Conservation (phyloP, 441 rosid genomes). For the Aquilaria agallochum region DNA sequence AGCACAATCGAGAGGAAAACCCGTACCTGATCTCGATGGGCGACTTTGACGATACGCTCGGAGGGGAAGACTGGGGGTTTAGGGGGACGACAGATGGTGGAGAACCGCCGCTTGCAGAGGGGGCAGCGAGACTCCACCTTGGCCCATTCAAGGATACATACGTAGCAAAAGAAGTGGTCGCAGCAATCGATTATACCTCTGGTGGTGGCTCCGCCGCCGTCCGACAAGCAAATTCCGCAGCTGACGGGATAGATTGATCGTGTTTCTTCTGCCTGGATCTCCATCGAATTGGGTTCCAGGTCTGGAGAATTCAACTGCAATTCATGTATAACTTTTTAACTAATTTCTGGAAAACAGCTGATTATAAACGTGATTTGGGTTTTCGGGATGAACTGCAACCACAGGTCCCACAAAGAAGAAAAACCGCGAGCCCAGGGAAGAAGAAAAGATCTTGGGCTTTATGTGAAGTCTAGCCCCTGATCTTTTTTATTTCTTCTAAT, state of each 20-base stretch:
- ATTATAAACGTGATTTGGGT: too few relatives aligned
- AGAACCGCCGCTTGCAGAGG: conserved; percentile 53
- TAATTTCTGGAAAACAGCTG: too few relatives aligned
- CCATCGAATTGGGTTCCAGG: too few relatives aligned
- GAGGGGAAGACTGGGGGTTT: conserved; percentile 31
- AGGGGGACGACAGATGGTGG: conserved; percentile 32
- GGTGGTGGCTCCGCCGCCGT: conserved; percentile 29
- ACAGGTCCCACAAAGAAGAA: too few relatives aligned
- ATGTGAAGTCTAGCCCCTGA: too few relatives aligned
- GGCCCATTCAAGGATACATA: conserved; percentile 68
- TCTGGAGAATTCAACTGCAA: too few relatives aligned
- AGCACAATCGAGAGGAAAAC: neutral
- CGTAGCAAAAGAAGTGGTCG: conserved; percentile 58
- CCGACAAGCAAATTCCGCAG: conserved; percentile 54
- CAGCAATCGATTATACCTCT: conserved; percentile 52
- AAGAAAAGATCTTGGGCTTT: too few relatives aligned
- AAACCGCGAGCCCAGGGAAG: too few relatives aligned
- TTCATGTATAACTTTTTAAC: too few relatives aligned
- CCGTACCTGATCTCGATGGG: conserved; percentile 47
- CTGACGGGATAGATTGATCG: neutral
- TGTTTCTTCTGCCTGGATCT: too few relatives aligned
- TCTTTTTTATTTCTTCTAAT: too few relatives aligned
- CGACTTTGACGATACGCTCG: conserved; percentile 34
- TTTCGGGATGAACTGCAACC: too few relatives aligned
- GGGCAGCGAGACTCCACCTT: conserved; percentile 60